Percentiles rank a stretch among this genome's conserved stretches.
Conservation (phyloP, 139 green algal genomes). For the Bryopsis sp. region DNA sequence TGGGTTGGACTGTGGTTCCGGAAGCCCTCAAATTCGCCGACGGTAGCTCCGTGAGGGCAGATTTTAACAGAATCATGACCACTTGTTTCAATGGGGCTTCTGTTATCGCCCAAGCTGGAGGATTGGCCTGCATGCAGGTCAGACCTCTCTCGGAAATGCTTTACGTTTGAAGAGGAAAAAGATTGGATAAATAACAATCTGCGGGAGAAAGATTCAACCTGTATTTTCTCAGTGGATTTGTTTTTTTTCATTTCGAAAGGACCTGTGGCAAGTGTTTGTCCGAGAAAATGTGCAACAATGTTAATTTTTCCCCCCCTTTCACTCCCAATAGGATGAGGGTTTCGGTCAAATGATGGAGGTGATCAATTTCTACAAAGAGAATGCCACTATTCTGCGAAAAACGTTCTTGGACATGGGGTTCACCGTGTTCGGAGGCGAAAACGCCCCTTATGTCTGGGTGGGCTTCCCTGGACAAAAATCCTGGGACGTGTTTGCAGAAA, state of each 20-base stretch:
- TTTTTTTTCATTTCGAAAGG: neutral
- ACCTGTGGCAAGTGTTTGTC: neutral
- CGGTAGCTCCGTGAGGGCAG: slow-evolving; percentile 64
- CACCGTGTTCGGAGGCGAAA: slow-evolving; percentile 68
- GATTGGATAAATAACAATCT: neutral
- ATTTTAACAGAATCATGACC: slow-evolving; percentile 95
- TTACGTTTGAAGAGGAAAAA: slow-evolving; percentile 11
- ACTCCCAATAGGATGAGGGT: slow-evolving; percentile 49
- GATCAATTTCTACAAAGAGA: slow-evolving; percentile 98
- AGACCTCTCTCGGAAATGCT: neutral
- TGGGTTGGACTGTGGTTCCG: slow-evolving; percentile 97
- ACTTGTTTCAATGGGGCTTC: slow-evolving; percentile 98
- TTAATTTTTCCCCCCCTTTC: neutral
- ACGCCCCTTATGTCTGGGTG: slow-evolving; percentile 98
- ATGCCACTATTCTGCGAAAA: slow-evolving; percentile 80
- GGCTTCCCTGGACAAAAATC: slow-evolving; percentile 80
- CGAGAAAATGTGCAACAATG: neutral
- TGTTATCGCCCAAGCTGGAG: slow-evolving; percentile 87
- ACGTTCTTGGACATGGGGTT: slow-evolving; percentile 93
- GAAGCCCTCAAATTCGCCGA: slow-evolving; percentile 68
- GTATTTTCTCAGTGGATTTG: neutral
- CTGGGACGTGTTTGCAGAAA: slow-evolving; percentile 97
- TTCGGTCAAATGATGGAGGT: slow-evolving; percentile 73
- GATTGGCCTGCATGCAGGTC: slow-evolving; percentile 83
- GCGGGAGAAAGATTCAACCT: neutral